Percentiles rank a stretch among this genome's conserved stretches.
Evolutionary conservation across 257 asterid genomes (phyloP).

Genomic region (Lycium barbarum): DNA sequence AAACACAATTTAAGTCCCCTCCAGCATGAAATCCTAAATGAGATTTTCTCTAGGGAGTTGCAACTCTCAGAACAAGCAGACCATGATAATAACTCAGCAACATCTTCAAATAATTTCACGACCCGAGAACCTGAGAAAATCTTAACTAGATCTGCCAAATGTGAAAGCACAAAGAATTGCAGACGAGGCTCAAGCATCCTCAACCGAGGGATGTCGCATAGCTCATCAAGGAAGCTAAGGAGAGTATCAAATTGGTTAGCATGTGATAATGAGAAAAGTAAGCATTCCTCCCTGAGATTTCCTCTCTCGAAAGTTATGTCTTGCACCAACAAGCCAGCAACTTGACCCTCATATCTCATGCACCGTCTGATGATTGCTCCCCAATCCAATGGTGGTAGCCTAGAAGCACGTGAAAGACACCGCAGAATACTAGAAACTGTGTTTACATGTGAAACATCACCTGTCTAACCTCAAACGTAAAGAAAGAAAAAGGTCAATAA

Average conservation of each 20-base stretch:
- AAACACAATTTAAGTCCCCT: constrained; percentile 77
- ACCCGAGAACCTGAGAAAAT: constrained; percentile 76
- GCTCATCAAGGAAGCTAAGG: constrained; percentile 84
- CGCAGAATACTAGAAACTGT: constrained; percentile 60
- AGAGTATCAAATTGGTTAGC: constrained; percentile 74
- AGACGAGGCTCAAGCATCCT: constrained; percentile 80
- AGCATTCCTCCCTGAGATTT: constrained; percentile 81
- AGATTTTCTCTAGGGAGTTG: constrained; percentile 51
- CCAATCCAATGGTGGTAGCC: constrained; percentile 90
- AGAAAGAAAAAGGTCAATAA: constrained; percentile 31
- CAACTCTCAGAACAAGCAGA: constrained; percentile 55
- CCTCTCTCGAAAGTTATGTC: constrained; percentile 52
- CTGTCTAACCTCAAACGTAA: constrained; percentile 54
- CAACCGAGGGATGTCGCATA: constrained; percentile 74
- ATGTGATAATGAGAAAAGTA: constrained; percentile 72
- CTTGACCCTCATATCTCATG: constrained; percentile 78
- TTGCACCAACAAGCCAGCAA: constrained; percentile 47
- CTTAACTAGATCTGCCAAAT: constrained; percentile 68
- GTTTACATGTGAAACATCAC: constrained; percentile 48
- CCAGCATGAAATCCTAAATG: constrained; percentile 84
- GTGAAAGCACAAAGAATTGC: constrained; percentile 73
- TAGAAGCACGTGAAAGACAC: constrained; percentile 81
- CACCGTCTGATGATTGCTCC: constrained; percentile 69
- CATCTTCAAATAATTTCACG: constrained; percentile 75
- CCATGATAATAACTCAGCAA: constrained; percentile 61